Conservation (phyloP, 345 rosid genomes). For the Lagerstroemia speciosa region DNA sequence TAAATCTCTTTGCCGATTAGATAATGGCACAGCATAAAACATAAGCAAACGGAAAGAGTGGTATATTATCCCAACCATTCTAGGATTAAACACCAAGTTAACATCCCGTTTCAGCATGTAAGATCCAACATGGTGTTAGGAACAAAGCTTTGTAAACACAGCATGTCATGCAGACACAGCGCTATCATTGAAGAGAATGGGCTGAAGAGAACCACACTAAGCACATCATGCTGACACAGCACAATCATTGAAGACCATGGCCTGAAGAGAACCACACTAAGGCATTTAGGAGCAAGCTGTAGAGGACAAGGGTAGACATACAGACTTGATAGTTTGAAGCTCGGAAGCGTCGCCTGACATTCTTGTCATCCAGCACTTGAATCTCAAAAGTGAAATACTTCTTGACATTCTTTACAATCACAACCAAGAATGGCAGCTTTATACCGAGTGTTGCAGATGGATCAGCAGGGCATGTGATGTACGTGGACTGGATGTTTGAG, state of each 20-base stretch:
- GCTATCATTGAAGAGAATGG: too few relatives aligned
- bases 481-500: constrained; percentile 76
- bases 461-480: constrained; percentile 89
- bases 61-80: too few relatives aligned
- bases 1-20: too few relatives aligned
- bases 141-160: neutral
- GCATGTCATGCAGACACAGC: neutral
- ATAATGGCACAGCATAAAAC: too few relatives aligned
- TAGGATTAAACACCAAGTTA: neutral
- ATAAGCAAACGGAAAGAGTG: too few relatives aligned
- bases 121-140: neutral
- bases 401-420: constrained; percentile 84
- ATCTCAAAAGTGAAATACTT: constrained; percentile 93
- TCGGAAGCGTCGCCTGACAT: constrained; percentile 87
- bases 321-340: constrained; percentile 99
- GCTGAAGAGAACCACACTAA: too few relatives aligned
- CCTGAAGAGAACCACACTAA: neutral
- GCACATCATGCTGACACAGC: too few relatives aligned
- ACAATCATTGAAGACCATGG: too few relatives aligned
- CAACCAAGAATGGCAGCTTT: constrained; percentile 87
- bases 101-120: neutral
- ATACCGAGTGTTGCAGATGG: constrained; percentile 92
- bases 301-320: constrained; percentile 38
- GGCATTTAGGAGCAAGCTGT: neutral
- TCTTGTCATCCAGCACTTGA: constrained; percentile 95